phyloP scores from a whole-genome alignment of 176 grass and related monocot genomes.

The Musa acuminata region DNA sequence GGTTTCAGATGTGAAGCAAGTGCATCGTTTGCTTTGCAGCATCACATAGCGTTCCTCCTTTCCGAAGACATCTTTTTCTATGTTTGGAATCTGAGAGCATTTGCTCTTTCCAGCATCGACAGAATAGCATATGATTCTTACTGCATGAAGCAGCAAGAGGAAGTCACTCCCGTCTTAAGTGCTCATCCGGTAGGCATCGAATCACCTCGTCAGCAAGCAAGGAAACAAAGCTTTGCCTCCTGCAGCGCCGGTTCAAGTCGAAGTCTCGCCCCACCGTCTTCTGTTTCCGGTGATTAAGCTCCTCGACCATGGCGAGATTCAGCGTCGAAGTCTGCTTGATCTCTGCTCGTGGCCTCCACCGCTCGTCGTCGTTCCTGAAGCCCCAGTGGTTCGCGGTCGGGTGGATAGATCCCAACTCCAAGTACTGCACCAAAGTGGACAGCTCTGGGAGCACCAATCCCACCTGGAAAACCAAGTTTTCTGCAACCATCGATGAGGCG shows the following conservation, averaged over 20 bases:
- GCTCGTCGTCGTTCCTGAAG: slow-evolving; percentile 37
- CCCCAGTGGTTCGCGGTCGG: slow-evolving; percentile 63
- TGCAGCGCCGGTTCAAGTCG: not conserved
- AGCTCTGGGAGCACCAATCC: slow-evolving; percentile 45
- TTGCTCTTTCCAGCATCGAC: not conserved
- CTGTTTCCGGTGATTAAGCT: not conserved
- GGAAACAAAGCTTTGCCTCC: not conserved
- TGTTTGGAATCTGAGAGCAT: no score
- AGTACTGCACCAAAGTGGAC: slow-evolving; percentile 88
- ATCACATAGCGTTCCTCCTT: no score
- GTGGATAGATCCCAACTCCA: slow-evolving; percentile 51
- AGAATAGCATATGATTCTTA: not conserved
- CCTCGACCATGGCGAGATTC: slow-evolving; percentile 33
- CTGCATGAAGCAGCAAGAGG: not conserved
- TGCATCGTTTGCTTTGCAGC: no score
- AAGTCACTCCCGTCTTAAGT: not conserved
- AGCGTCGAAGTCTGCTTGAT: slow-evolving; percentile 62
- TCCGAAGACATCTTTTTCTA: no score
- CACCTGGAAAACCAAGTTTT: slow-evolving; percentile 83
- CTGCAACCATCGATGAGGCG: slow-evolving; percentile 19
- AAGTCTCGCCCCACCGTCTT: not conserved
- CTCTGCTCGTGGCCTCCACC: slow-evolving; percentile 44
- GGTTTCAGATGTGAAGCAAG: no score
- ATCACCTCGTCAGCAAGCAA: not conserved
- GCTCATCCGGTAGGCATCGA: not conserved